These are phyloP conservation scores for Leptographium flavum DNA, from an alignment of 2,329 filamentous ascomycete genomes.

Conservation along the genomic window DNA sequence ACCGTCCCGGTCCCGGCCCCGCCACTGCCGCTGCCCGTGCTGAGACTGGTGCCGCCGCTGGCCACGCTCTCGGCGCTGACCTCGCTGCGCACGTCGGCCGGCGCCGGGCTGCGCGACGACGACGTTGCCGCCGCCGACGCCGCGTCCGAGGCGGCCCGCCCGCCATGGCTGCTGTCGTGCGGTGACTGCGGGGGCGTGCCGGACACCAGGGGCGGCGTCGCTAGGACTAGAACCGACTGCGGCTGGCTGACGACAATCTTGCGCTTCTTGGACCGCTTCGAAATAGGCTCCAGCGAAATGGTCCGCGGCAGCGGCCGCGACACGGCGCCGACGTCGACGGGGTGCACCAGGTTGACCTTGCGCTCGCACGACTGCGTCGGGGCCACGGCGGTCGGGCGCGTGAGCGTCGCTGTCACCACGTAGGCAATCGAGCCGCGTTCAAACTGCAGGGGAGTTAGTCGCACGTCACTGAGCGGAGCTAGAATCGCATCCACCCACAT, in stretches of 20 bases:
- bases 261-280: conserved; percentile 52
- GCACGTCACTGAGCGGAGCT: not conserved
- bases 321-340: conserved; percentile 70
- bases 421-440: conserved; percentile 90
- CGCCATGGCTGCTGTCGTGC: not conserved
- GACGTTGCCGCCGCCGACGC: conserved; percentile 16
- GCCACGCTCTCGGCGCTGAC: conserved; percentile 55
- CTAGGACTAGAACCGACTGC: not conserved
- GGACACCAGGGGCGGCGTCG: conserved; percentile 18
- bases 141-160: conserved; percentile 19
- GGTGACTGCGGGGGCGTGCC: not conserved
- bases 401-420: conserved; percentile 78
- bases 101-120: conserved; percentile 24
- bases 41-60: conserved; percentile 28
- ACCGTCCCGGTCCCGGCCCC: not conserved
- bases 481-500: conserved; percentile 49
- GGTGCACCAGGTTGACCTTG: conserved; percentile 66
- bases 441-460: conserved; percentile 43
- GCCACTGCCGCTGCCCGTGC: conserved; percentile 1
- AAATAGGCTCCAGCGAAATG: conserved; percentile 78
- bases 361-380: conserved; percentile 68
- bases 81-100: conserved; percentile 49
- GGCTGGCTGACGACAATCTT: conserved; percentile 27
- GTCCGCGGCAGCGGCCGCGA: conserved; percentile 61
- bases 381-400: conserved; percentile 72